phyloP scores from a whole-genome alignment of 129 eudicot genomes.

The Smallanthus sonchifolius region DNA sequence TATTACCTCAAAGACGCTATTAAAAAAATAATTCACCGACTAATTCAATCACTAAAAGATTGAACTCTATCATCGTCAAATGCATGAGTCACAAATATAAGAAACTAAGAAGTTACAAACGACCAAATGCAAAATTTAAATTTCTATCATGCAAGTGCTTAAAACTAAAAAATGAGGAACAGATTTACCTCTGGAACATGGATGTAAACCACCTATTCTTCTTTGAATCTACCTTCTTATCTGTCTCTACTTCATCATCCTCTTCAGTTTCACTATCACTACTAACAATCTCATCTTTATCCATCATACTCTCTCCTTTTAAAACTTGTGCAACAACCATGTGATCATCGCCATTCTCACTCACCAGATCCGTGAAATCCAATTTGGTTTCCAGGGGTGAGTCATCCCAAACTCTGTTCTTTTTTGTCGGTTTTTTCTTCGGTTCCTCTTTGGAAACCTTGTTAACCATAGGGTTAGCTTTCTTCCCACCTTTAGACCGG shows the following conservation, averaged over 20 bases:
- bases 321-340: slow-evolving; percentile 42
- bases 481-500: slow-evolving; percentile 73
- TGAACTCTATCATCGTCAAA: not conserved
- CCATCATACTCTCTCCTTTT: slow-evolving; percentile 98
- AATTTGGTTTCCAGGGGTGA: slow-evolving; percentile 57
- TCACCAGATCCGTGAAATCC: slow-evolving; percentile 81
- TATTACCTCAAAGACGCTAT: not conserved
- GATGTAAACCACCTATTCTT: slow-evolving; percentile 95
- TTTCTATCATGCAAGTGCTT: not conserved
- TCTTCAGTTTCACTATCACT: slow-evolving; percentile 85
- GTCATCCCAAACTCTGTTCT: slow-evolving; percentile 93
- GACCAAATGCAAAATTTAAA: not conserved
- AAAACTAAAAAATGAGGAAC: not conserved
- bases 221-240: slow-evolving; percentile 46
- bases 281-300: slow-evolving; percentile 78
- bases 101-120: not conserved
- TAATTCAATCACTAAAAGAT: not conserved
- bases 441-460: slow-evolving; percentile 67
- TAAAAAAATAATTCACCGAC: not conserved
- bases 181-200: slow-evolving; percentile 82
- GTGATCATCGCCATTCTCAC: slow-evolving; percentile 61
- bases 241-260: slow-evolving; percentile 50
- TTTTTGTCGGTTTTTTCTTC: slow-evolving; percentile 63
- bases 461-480: slow-evolving; percentile 40
- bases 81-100: not conserved